A percentile compares a stretch with the other conserved stretches of the same genome.
Evolutionary conservation across 192 early-diverging fungal species (phyloP).

Genomic region (Entophlyctis helioformis): DNA sequence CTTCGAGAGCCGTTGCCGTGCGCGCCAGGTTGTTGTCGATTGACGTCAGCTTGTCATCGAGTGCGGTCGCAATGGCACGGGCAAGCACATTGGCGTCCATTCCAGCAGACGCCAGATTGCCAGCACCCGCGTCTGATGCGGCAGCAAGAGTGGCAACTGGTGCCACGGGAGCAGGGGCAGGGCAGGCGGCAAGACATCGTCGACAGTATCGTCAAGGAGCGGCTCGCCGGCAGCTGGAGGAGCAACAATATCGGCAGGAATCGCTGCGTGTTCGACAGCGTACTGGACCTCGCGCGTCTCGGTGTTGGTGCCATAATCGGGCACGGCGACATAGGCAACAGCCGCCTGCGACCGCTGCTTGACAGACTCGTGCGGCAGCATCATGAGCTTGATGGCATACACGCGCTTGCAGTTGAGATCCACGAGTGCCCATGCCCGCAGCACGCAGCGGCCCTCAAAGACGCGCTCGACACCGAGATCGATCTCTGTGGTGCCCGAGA

Average conservation of each 20-base stretch:
- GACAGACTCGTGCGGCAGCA: constrained; percentile 1
- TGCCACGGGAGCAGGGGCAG: constrained; percentile 1
- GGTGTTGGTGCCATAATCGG: constrained; percentile 16
- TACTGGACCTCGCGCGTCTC: constrained; percentile 19
- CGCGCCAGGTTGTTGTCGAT: constrained; percentile 22
- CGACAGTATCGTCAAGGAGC: neutral
- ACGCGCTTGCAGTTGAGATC: constrained; percentile 28
- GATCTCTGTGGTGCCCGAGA: constrained; percentile 13
- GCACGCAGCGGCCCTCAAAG: too few species aligned
- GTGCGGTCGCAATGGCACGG: constrained; percentile 6
- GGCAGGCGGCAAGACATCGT: neutral
- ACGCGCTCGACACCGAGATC: constrained; percentile 10
- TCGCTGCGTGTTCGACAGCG: constrained; percentile 12
- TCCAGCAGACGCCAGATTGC: constrained; percentile 5
- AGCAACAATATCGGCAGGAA: constrained; percentile 10
- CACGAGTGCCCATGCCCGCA: constrained; percentile 32
- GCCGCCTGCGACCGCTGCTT: constrained; percentile 1
- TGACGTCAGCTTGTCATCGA: constrained; percentile 22
- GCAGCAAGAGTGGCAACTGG: constrained; percentile 19
- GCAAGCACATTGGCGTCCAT: constrained; percentile 6
- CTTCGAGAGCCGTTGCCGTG: constrained; percentile 29
- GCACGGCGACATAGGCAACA: constrained; percentile 26
- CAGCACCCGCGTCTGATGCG: neutral
- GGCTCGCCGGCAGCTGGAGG: neutral
- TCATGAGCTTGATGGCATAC: constrained; percentile 29